A percentile compares a stretch with the other conserved stretches of the same genome.
Evolutionary conservation across 345 rosid genomes (phyloP).

Genomic region (Bruguiera sexangula): DNA sequence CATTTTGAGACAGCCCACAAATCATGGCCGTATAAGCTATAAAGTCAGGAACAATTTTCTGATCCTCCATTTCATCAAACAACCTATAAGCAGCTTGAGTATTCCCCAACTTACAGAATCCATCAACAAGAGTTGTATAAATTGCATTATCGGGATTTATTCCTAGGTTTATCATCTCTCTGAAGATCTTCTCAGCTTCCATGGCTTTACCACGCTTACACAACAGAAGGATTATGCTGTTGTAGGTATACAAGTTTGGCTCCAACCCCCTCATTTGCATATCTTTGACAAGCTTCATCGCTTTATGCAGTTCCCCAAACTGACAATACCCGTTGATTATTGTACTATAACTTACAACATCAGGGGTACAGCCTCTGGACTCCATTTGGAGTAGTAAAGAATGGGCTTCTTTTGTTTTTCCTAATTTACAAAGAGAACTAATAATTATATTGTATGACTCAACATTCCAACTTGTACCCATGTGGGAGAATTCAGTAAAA

Average conservation of each 20-base stretch:
- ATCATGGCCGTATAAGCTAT: constrained; percentile 72
- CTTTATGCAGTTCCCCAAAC: constrained; percentile 43
- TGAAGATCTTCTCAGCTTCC: constrained; percentile 60
- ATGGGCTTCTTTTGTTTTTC: constrained; percentile 72
- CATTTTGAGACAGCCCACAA: constrained; percentile 60
- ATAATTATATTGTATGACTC: constrained; percentile 68
- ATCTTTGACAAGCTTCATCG: constrained; percentile 57
- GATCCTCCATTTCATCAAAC: constrained; percentile 56
- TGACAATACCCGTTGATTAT: constrained; percentile 74
- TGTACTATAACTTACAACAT: constrained; percentile 84
- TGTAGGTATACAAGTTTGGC: constrained; percentile 75
- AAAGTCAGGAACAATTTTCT: constrained; percentile 52
- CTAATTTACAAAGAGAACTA: constrained; percentile 53
- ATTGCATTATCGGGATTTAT: constrained; percentile 60
- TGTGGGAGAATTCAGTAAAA: constrained; percentile 51
- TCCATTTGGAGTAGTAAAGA: constrained; percentile 65
- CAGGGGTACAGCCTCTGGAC: constrained; percentile 59
- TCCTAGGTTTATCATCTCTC: constrained; percentile 58
- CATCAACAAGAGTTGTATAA: constrained; percentile 78
- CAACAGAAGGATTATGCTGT: constrained; percentile 57
- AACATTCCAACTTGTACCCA: constrained; percentile 73
- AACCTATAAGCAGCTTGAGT: constrained; percentile 46
- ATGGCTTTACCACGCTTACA: constrained; percentile 48
- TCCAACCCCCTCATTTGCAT: constrained; percentile 59
- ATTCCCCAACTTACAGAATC: constrained; percentile 65